These are phyloP conservation scores for Monilinia fructigena DNA, from an alignment of 2,329 filamentous ascomycete species.

Conservation along the genomic window DNA sequence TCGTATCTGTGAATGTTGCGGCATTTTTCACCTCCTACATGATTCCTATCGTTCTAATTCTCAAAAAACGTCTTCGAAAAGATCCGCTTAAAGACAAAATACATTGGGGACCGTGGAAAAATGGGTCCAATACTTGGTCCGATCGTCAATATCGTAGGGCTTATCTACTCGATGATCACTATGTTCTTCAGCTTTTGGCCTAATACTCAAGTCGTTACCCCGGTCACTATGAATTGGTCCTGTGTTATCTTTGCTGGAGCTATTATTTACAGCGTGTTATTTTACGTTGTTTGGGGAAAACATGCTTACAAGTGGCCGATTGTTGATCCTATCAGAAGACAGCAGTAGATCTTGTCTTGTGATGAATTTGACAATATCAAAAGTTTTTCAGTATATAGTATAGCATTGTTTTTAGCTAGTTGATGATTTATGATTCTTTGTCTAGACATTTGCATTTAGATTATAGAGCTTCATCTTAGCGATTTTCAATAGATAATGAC, in stretches of 20 bases:
- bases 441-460: background rate
- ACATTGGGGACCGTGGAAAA: constrained; percentile 25
- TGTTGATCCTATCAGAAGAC: constrained; percentile 29
- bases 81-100: constrained; percentile 21
- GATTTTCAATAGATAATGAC: background rate
- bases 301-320: constrained; percentile 49
- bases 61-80: constrained; percentile 44
- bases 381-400: constrained; percentile 6
- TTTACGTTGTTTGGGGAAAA: constrained; percentile 28
- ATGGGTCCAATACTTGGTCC: constrained; percentile 24
- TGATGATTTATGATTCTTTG: background rate
- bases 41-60: constrained; percentile 43
- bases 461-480: background rate
- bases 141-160: constrained; percentile 16
- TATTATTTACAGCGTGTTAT: constrained; percentile 17
- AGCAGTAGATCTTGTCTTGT: constrained; percentile 21
- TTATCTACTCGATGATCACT: constrained; percentile 20
- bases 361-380: background rate
- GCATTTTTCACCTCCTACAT: constrained; percentile 48
- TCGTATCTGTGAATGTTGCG: constrained; percentile 46
- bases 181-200: constrained; percentile 26
- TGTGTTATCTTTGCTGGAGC: constrained; percentile 21
- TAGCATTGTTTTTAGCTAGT: constrained; percentile 1
- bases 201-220: constrained; percentile 5
- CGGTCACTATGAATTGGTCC: constrained; percentile 24